phyloP scores from a whole-genome alignment of 768 basidiomycete genomes.

The Tricholoma saponaceum region DNA sequence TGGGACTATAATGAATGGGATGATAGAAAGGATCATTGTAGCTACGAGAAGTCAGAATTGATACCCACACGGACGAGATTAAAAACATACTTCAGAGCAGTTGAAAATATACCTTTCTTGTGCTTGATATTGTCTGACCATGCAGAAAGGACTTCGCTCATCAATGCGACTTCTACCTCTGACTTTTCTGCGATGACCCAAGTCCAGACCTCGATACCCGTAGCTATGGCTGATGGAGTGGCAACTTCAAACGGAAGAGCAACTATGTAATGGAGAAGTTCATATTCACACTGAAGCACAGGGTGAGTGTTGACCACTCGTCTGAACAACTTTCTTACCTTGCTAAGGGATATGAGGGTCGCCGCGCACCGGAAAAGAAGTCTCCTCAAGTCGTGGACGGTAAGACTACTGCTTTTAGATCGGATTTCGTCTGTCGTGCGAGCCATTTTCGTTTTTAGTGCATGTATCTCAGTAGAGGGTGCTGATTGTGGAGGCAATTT shows the following conservation, averaged over 20 bases:
- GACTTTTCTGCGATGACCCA: slow-evolving; percentile 91
- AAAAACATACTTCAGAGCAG: slow-evolving; percentile 65
- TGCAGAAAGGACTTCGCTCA: slow-evolving; percentile 81
- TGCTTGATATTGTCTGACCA: slow-evolving; percentile 83
- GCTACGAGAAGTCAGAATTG: slow-evolving; percentile 37
- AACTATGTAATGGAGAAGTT: slow-evolving; percentile 84
- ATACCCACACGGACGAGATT: not conserved
- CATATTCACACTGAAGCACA: slow-evolving; percentile 67
- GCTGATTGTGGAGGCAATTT: slow-evolving; percentile 58
- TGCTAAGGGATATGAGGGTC: slow-evolving; percentile 63
- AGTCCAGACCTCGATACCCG: slow-evolving; percentile 93
- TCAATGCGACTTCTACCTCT: slow-evolving; percentile 74
- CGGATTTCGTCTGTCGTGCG: slow-evolving; percentile 65
- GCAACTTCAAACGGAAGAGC: slow-evolving; percentile 85
- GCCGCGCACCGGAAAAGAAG: slow-evolving; percentile 86
- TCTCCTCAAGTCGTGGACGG: slow-evolving; percentile 78
- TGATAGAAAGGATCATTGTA: slow-evolving; percentile 85
- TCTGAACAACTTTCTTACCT: slow-evolving; percentile 34
- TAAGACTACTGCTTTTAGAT: slow-evolving; percentile 67
- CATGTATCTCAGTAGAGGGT: slow-evolving; percentile 56
- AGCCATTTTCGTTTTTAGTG: slow-evolving; percentile 65
- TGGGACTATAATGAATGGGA: slow-evolving; percentile 85
- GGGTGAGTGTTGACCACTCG: not conserved
- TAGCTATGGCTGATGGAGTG: slow-evolving; percentile 79
- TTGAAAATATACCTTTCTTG: slow-evolving; percentile 81